Percentiles rank a stretch among this genome's conserved stretches.
These are phyloP conservation scores for Talaromyces sp. DNA, from an alignment of 2,329 filamentous ascomycete species.

Conservation along the genomic window DNA sequence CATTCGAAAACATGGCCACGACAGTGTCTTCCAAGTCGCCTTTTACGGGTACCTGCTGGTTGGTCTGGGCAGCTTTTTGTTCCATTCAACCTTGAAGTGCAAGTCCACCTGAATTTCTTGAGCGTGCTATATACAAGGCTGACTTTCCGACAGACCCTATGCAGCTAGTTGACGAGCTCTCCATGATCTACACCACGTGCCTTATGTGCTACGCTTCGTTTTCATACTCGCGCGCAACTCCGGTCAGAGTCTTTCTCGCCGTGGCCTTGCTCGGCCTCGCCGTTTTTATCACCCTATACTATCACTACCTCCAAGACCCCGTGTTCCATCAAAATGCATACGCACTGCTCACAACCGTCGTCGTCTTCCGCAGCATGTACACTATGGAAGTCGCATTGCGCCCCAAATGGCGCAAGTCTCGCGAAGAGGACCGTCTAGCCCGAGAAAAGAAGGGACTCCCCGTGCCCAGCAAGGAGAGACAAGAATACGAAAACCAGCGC, in stretches of 20 bases:
- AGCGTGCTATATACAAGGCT: background rate
- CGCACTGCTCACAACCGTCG: conserved; percentile 63
- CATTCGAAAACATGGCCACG: conserved; percentile 68
- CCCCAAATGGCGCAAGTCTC: conserved; percentile 50
- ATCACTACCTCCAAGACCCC: conserved; percentile 77
- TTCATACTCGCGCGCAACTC: conserved; percentile 57
- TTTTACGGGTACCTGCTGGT: conserved; percentile 60
- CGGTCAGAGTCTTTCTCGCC: conserved; percentile 52
- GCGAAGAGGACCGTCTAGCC: conserved; percentile 40
- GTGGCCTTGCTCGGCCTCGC: conserved; percentile 52
- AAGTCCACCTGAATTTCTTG: conserved; percentile 21
- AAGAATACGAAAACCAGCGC: conserved; percentile 48
- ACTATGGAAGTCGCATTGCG: conserved; percentile 67
- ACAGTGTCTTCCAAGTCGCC: conserved; percentile 66
- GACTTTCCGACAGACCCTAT: conserved; percentile 51
- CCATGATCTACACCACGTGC: conserved; percentile 68
- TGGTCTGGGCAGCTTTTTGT: conserved; percentile 58
- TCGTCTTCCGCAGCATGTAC: conserved; percentile 69
- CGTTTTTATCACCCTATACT: conserved; percentile 71
- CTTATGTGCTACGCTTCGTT: conserved; percentile 71
- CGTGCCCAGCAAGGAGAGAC: conserved; percentile 38
- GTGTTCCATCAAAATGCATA: conserved; percentile 79
- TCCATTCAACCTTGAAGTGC: conserved; percentile 61
- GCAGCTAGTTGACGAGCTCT: conserved; percentile 66
- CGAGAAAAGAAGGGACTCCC: conserved; percentile 31